These are phyloP conservation scores for Penicillium alfredii DNA, from an alignment of 495 filamentous ascomycete genomes.

Conservation along the genomic window DNA sequence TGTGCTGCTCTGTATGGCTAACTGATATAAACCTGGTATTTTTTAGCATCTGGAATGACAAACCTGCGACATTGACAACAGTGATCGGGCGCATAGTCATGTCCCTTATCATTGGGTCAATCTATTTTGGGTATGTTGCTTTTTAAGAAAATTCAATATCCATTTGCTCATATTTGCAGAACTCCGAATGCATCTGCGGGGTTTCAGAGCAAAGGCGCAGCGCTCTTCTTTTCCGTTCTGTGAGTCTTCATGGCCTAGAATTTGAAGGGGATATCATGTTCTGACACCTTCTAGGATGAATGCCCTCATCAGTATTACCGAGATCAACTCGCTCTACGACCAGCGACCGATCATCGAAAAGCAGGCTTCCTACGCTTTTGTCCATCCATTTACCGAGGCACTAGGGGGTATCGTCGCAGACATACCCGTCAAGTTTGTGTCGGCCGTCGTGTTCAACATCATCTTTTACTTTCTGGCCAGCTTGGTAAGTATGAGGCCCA, in stretches of 20 bases:
- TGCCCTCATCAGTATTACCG: conserved; percentile 47
- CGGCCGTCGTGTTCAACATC: conserved; percentile 46
- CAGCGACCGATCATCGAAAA: conserved; percentile 62
- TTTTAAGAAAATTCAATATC: conserved; percentile 32
- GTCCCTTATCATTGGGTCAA: conserved; percentile 77
- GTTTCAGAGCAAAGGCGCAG: conserved; percentile 75
- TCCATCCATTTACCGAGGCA: conserved; percentile 56
- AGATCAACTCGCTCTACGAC: conserved; percentile 56
- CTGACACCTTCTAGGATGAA: conserved; percentile 43
- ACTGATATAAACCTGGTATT: conserved; percentile 16
- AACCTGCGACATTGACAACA: conserved; percentile 64
- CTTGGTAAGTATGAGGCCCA: conserved; percentile 28
- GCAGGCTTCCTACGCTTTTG: conserved; percentile 60
- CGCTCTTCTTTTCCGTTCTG: conserved; percentile 85
- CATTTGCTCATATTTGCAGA: conserved; percentile 43
- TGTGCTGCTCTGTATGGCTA: no score
- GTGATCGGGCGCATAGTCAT: conserved; percentile 76
- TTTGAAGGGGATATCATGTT: conserved; percentile 2
- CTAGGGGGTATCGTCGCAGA: conserved; percentile 54
- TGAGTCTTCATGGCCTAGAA: conserved; percentile 55
- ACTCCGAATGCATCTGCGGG: conserved; percentile 54
- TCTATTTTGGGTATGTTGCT: conserved; percentile 66
- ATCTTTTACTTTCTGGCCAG: conserved; percentile 56
- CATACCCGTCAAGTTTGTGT: conserved; percentile 49
- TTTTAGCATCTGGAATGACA: conserved; percentile 62